These are phyloP conservation scores for Prunus mongolica DNA, from an alignment of 306 rosid genomes.

Conservation along the genomic window DNA sequence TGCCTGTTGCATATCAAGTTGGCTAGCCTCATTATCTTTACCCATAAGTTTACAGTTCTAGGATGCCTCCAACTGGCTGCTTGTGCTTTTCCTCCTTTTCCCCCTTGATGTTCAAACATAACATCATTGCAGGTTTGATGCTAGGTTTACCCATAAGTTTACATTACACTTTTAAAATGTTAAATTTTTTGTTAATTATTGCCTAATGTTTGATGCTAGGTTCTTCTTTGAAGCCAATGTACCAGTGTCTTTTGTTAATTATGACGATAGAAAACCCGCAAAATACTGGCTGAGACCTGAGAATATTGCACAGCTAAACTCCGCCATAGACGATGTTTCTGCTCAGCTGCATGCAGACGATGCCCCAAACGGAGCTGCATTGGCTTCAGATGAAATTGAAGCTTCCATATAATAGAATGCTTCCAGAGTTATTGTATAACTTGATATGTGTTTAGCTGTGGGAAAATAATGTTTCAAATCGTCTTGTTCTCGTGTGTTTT, in stretches of 20 bases:
- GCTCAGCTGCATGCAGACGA: conserved; percentile 31
- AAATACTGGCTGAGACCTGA: conserved; percentile 38
- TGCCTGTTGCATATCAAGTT: conserved; percentile 6
- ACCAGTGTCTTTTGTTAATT: conserved; percentile 28
- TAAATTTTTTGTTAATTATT: neutral
- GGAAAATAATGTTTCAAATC: conserved; percentile 6
- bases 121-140: no score
- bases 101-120: neutral
- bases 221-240: conserved; percentile 40
- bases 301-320: conserved; percentile 53
- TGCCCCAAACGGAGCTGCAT: conserved; percentile 20
- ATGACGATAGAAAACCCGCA: conserved; percentile 43
- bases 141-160: neutral
- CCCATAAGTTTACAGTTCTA: neutral
- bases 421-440: neutral
- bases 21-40: neutral
- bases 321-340: conserved; percentile 55
- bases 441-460: neutral
- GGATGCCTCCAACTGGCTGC: neutral
- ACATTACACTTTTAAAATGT: neutral
- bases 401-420: conserved; percentile 21
- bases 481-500: neutral
- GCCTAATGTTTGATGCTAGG: conserved; percentile 36
- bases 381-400: conserved; percentile 39
- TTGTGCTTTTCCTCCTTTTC: neutral